phyloP scores from a whole-genome alignment of 257 asterid species.

The Salvia splendens region DNA sequence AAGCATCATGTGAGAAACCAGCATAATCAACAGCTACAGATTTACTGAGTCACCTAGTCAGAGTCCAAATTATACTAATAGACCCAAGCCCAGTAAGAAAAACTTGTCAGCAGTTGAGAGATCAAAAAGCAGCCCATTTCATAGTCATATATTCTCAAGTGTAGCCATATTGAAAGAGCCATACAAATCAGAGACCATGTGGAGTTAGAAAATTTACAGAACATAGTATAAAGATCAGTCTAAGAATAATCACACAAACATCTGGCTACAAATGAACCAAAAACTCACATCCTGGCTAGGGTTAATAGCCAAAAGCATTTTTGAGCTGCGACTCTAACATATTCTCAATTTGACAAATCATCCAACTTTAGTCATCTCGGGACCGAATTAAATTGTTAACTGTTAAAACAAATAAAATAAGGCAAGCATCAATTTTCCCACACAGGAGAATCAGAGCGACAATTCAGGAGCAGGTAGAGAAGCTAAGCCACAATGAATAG shows the following conservation, averaged over 20 bases:
- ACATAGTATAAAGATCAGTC: not conserved
- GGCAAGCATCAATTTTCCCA: not conserved
- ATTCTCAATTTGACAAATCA: constrained; percentile 8
- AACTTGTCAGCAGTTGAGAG: not conserved
- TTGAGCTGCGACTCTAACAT: not conserved
- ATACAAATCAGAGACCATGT: not conserved
- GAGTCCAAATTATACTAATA: not conserved
- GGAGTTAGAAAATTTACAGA: constrained; percentile 7
- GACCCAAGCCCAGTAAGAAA: not conserved
- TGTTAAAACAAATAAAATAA: not conserved
- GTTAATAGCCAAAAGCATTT: constrained; percentile 21
- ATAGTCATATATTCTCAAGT: constrained; percentile 1
- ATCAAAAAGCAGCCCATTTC: not conserved
- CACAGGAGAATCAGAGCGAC: constrained; percentile 17
- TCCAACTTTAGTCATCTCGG: not conserved
- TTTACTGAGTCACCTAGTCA: not conserved
- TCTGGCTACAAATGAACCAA: constrained; percentile 12
- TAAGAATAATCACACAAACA: not conserved
- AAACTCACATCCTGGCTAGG: not conserved
- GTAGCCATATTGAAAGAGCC: not conserved
- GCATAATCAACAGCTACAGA: constrained; percentile 15
- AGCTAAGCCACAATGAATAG: constrained; percentile 10
- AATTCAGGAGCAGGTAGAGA: constrained; percentile 4
- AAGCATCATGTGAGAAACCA: constrained; percentile 5
- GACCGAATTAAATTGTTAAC: too few relatives aligned